Conservation (phyloP, 1,284 basidiomycete genomes). For the Termitomyces sp. region DNA sequence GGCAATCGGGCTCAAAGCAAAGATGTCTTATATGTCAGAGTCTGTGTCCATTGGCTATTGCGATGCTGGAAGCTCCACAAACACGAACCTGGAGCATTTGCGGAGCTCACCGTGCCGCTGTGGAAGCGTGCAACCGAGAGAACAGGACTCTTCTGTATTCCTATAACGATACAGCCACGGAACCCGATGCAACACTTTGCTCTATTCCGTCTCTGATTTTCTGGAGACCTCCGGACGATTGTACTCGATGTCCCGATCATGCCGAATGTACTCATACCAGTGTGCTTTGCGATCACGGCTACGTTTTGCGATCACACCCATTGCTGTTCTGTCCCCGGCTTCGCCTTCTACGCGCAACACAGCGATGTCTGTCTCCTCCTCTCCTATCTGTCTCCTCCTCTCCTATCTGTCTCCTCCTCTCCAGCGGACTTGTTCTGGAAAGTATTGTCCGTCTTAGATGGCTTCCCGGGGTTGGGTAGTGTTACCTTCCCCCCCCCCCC, state of each 20-base stretch:
- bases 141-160: constrained; percentile 35
- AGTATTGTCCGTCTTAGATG: constrained; percentile 52
- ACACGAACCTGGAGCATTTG: constrained; percentile 50
- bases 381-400: no score
- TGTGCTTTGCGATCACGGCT: constrained; percentile 71
- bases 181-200: constrained; percentile 35
- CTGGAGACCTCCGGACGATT: constrained; percentile 62
- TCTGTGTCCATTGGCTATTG: constrained; percentile 81
- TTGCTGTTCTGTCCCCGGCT: constrained; percentile 51
- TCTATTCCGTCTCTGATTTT: constrained; percentile 52
- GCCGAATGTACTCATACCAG: constrained; percentile 68
- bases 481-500: constrained; percentile 78
- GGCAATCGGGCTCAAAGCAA: constrained; percentile 23
- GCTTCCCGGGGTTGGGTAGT: constrained; percentile 74
- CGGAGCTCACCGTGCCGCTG: constrained; percentile 40
- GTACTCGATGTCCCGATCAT: constrained; percentile 82
- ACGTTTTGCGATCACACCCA: constrained; percentile 63
- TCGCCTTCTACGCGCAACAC: constrained; percentile 33
- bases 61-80: constrained; percentile 62
- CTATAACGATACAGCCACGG: constrained; percentile 10
- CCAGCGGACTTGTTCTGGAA: constrained; percentile 43
- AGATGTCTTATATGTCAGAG: constrained; percentile 55
- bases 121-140: constrained; percentile 57
- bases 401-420: no score
- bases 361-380: constrained; percentile 33